Evolutionary conservation across 2,329 filamentous ascomycete genomes (phyloP).

Genomic region (Alternaria atra): DNA sequence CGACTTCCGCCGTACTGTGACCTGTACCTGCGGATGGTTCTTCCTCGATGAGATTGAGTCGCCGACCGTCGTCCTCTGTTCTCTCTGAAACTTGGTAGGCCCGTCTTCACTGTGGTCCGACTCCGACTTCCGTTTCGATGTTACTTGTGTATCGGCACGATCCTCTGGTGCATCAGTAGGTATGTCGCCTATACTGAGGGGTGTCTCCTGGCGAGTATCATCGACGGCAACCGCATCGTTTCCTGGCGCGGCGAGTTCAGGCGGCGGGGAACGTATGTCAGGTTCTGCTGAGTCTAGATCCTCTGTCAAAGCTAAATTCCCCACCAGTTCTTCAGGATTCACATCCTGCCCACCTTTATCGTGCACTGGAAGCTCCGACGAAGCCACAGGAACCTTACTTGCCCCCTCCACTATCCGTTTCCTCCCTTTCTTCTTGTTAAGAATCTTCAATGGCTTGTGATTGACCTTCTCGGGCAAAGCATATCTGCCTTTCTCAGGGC

Average conservation of each 20-base stretch:
- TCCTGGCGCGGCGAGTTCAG: background rate
- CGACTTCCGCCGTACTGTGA: background rate
- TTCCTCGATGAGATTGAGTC: background rate
- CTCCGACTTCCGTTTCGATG: background rate
- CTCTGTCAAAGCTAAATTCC: background rate
- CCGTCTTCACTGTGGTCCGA: background rate
- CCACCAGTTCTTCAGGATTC: background rate
- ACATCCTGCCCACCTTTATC: background rate
- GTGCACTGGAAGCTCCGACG: conserved; percentile 1
- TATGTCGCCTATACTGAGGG: background rate
- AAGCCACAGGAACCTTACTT: background rate
- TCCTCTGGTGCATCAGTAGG: background rate
- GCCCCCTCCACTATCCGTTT: too few species aligned
- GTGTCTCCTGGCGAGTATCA: background rate
- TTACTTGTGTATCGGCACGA: background rate
- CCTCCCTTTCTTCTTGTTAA: conserved; percentile 11
- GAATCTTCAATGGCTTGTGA: conserved; percentile 17
- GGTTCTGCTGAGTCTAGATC: background rate
- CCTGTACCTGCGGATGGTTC: background rate
- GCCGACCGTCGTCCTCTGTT: background rate
- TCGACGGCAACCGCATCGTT: background rate
- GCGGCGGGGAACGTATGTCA: background rate
- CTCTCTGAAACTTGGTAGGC: background rate
- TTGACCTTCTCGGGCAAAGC: conserved; percentile 18
- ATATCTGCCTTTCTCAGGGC: conserved; percentile 29